Conservation (phyloP, 345 rosid genomes). For the Gossypium longicalyx region DNA sequence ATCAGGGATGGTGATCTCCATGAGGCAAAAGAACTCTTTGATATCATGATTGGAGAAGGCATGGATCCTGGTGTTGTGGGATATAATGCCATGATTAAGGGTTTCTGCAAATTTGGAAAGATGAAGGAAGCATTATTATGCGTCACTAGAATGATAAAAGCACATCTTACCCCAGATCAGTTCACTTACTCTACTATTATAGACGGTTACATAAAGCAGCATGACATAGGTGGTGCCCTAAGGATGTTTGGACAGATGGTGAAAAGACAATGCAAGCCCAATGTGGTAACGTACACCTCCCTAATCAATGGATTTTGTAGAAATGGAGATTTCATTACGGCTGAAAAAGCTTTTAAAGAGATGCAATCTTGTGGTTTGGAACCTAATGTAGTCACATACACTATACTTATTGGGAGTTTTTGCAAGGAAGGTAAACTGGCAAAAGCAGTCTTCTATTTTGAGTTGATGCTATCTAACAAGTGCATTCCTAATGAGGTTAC, state of each 20-base stretch:
- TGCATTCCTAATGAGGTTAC: slow-evolving; percentile 72
- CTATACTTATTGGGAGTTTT: slow-evolving; percentile 57
- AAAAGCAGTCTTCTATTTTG: slow-evolving; percentile 64
- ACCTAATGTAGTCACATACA: slow-evolving; percentile 80
- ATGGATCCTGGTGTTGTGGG: slow-evolving; percentile 60
- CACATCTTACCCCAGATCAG: neutral
- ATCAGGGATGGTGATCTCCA: slow-evolving; percentile 53
- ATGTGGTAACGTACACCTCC: slow-evolving; percentile 70
- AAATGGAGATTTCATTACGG: slow-evolving; percentile 42
- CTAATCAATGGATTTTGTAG: slow-evolving; percentile 71
- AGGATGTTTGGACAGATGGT: slow-evolving; percentile 6
- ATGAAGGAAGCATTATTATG: slow-evolving; percentile 56
- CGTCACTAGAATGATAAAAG: slow-evolving; percentile 16
- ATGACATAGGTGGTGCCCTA: neutral
- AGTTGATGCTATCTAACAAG: slow-evolving; percentile 59
- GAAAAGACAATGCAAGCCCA: slow-evolving; percentile 61
- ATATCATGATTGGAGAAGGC: slow-evolving; percentile 47
- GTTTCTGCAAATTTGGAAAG: slow-evolving; percentile 74
- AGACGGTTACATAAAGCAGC: slow-evolving; percentile 1
- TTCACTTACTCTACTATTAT: slow-evolving; percentile 3
- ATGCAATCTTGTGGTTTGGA: slow-evolving; percentile 54
- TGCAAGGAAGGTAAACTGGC: slow-evolving; percentile 55
- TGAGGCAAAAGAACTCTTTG: slow-evolving; percentile 56
- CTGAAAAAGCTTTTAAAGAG: slow-evolving; percentile 56
- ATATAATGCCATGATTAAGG: slow-evolving; percentile 80